These are phyloP conservation scores for Talinum fruticosum DNA, from an alignment of 148 eudicot species.

Conservation along the genomic window DNA sequence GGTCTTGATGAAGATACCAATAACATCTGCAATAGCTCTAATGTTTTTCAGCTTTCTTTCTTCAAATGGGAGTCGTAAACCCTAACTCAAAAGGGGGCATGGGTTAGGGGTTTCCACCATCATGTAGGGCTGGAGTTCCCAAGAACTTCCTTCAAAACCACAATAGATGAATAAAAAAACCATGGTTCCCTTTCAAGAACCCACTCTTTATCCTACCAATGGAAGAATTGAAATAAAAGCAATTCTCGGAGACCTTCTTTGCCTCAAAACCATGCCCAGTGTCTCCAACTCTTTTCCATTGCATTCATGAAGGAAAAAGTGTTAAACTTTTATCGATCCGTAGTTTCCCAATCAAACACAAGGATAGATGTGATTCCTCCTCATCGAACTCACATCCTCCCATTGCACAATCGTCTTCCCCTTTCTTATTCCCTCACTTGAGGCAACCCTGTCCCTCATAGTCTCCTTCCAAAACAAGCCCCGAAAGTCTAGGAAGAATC, in stretches of 20 bases:
- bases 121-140: not conserved
- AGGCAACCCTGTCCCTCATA: too few relatives aligned
- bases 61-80: not conserved
- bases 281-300: not conserved
- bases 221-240: not conserved
- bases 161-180: not conserved
- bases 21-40: not conserved
- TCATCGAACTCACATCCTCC: not conserved
- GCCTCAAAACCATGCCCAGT: not conserved
- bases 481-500: too few relatives aligned
- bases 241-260: not conserved
- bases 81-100: not conserved
- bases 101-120: not conserved
- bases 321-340: not conserved
- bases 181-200: not conserved
- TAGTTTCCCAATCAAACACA: not conserved
- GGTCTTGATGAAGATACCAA: not conserved
- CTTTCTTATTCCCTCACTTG: too few relatives aligned
- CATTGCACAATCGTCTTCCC: too few relatives aligned
- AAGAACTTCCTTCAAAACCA: not conserved
- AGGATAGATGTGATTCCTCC: not conserved
- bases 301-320: not conserved
- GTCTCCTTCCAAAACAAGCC: too few relatives aligned
- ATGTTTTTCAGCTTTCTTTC: not conserved
- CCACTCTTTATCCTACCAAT: not conserved